A percentile compares a stretch with the other conserved stretches of the same genome.
Evolutionary conservation across 2,329 filamentous ascomycete genomes (phyloP).

Genomic region (Tricladium varicosporioides): DNA sequence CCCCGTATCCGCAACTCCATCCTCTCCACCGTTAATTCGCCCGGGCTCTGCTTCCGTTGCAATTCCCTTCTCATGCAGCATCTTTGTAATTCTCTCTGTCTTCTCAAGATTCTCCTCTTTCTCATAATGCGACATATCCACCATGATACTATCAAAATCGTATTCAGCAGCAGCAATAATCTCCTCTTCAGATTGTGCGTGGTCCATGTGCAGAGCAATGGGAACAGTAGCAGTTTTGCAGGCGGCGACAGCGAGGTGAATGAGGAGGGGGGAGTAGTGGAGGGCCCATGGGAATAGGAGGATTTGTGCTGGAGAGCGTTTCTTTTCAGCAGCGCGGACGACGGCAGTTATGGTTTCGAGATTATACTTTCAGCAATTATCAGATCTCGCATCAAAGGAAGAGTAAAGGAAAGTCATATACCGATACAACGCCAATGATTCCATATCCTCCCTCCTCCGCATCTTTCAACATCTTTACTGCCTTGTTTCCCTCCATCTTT

Average conservation of each 20-base stretch:
- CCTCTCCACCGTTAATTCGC: conserved; percentile 70
- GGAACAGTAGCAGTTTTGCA: conserved; percentile 55
- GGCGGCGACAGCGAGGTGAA: conserved; percentile 54
- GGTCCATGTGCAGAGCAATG: conserved; percentile 63
- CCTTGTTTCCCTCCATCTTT: conserved; percentile 11
- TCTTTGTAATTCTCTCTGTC: conserved; percentile 59
- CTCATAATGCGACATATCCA: conserved; percentile 74
- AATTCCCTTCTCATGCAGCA: conserved; percentile 64
- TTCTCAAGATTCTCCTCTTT: conserved; percentile 66
- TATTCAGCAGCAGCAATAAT: conserved; percentile 56
- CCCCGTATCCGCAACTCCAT: conserved; percentile 67
- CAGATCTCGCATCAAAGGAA: not conserved
- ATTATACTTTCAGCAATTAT: conserved; percentile 50
- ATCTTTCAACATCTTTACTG: conserved; percentile 45
- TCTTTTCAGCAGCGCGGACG: conserved; percentile 65
- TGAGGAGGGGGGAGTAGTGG: conserved; percentile 55
- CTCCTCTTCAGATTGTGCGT: conserved; percentile 59
- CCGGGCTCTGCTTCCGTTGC: conserved; percentile 71
- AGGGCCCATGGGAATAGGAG: conserved; percentile 72
- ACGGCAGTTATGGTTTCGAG: conserved; percentile 68
- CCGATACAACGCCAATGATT: conserved; percentile 49
- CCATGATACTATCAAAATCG: conserved; percentile 71
- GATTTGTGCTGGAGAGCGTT: conserved; percentile 64
- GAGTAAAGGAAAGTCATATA: conserved; percentile 7
- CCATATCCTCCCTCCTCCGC: conserved; percentile 55